Base-by-base conservation (phyloP, 176 grass and related monocot genomes). In the Raddia guianensis region DNA sequence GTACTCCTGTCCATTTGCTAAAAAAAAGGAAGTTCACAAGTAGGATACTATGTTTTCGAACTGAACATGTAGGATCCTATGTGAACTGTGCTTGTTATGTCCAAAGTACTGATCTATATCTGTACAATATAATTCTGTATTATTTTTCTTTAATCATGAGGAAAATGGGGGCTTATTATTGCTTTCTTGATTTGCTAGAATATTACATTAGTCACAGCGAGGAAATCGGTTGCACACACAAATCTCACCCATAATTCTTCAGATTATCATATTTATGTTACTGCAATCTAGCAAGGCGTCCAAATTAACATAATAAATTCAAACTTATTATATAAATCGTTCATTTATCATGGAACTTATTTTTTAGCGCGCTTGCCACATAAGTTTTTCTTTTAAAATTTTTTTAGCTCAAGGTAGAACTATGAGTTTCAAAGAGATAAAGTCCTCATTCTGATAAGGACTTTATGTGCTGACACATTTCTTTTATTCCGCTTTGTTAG, bases 401-500 rank as follows among this genome's bases (percentile, higher is more conserved):
- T 72, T 32, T 80, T 32, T 80, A 4, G 7, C 3, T 14, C 9
- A 69, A n/a, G 33, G 46, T 8, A 82, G 8, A 75, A 63, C 7
- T 63, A n/a, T 68, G 9, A 56, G 40, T 77, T 42, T 88, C 13
- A 9, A 59, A 57, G 33, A 58, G 2, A 9, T 13, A 5, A 19
- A 62, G 15, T 62, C 12, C 14, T 80, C 67, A 80, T 84, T 69
- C 40, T 0, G 43, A 52, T 45, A n/a, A 69, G 6, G 43, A 27
- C n/a, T 19, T n/a, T 4, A 15, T 9, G 9, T 70, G 46, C 58
- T 82, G 6, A 80, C 59, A 52, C 11, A 46, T 6, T 62, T 54
- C 0, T 54, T 83, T 82, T 69, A 0, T 85, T 81, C 59, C 91
- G 94, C 70, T 90, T 64, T 75, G 46, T 80, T 57, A 76, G 68